Percentiles rank a stretch among this genome's conserved stretches.
These are phyloP conservation scores for Rhizopogon sp. DNA, from an alignment of 768 basidiomycete species.

Conservation along the genomic window DNA sequence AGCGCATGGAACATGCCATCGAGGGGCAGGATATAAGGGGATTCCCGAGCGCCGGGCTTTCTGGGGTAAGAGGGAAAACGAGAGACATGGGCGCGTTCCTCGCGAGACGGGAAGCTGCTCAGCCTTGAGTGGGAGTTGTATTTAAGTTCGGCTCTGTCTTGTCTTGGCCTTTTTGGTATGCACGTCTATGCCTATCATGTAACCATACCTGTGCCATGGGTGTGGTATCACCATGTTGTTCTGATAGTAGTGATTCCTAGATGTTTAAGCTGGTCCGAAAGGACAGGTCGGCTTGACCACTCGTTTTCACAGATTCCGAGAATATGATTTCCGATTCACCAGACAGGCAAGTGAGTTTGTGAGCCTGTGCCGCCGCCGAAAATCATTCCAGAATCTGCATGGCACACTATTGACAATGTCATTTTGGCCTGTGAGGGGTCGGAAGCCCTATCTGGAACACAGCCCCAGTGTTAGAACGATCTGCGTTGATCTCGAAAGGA, in stretches of 20 bases:
- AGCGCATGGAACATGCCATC: constrained; percentile 31
- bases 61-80: constrained; percentile 27
- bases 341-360: too few relatives aligned
- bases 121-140: background rate
- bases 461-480: too few relatives aligned
- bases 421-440: background rate
- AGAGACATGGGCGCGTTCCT: constrained; percentile 39
- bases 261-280: background rate
- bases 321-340: background rate
- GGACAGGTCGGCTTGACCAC: background rate
- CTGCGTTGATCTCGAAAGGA: background rate
- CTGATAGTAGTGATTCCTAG: background rate
- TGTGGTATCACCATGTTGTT: background rate
- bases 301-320: background rate
- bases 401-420: background rate
- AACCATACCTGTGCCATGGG: background rate
- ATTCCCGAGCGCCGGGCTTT: constrained; percentile 36
- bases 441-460: background rate
- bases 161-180: background rate
- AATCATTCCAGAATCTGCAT: background rate
- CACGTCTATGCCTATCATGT: background rate
- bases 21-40: constrained; percentile 17
- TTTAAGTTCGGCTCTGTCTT: background rate
- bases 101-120: constrained; percentile 29
- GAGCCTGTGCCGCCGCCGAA: background rate